Conservation (phyloP, 768 basidiomycete genomes). For the Serpula lacrymans region DNA sequence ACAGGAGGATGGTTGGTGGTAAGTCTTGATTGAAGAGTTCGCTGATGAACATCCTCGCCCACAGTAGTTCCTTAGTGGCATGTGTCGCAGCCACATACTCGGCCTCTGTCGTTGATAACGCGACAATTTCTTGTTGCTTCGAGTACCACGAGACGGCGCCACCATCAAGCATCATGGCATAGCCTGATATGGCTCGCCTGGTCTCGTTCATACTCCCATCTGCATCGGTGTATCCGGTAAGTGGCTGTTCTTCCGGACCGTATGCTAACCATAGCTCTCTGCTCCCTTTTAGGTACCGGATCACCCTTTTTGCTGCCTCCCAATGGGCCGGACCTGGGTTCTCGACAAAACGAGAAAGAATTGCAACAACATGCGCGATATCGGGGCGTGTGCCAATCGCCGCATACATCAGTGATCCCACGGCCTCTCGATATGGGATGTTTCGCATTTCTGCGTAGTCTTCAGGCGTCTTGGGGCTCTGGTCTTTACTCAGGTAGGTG, state of each 20-base stretch:
- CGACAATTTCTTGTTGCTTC: constrained; percentile 27
- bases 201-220: constrained; percentile 20
- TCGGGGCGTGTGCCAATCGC: constrained; percentile 27
- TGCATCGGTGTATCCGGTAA: constrained; percentile 19
- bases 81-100: constrained; percentile 30
- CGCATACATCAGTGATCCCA: constrained; percentile 28
- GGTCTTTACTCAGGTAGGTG: too few relatives aligned
- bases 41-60: constrained; percentile 13
- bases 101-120: constrained; percentile 28
- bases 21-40: too few relatives aligned
- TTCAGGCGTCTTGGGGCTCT: too few relatives aligned
- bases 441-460: constrained; percentile 21
- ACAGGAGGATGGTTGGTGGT: too few relatives aligned
- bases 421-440: constrained; percentile 26
- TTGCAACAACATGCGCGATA: constrained; percentile 17
- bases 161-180: constrained; percentile 21
- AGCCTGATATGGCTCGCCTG: constrained; percentile 24
- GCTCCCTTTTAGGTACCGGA: constrained; percentile 21
- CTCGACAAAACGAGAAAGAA: constrained; percentile 18
- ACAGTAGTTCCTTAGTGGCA: constrained; percentile 18
- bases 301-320: constrained; percentile 20
- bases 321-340: constrained; percentile 25
- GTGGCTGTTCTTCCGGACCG: constrained; percentile 3
- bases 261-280: constrained; percentile 1
- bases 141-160: constrained; percentile 31